Evolutionary conservation across 371 early-diverging fungal genomes (phyloP).

Genomic region (Mortierella sp.): DNA sequence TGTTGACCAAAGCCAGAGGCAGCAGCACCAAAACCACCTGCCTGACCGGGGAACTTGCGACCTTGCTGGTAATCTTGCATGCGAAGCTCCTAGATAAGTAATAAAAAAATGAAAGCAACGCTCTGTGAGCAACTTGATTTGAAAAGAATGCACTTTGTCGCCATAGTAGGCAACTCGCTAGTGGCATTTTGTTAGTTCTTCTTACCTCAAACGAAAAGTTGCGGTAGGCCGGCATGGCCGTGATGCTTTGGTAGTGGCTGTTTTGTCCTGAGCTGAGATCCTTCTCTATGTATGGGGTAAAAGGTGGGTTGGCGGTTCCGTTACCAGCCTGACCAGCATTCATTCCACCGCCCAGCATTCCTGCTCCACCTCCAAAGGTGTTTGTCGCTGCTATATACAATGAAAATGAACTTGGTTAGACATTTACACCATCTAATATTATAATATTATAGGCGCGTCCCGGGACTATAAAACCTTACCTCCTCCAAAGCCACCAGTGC

Average conservation of each 20-base stretch:
- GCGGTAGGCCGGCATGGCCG: constrained; percentile 93
- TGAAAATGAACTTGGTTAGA: constrained; percentile 41
- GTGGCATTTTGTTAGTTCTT: neutral
- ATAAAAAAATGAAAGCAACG: neutral
- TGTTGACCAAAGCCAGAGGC: constrained; percentile 46
- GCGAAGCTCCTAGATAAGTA: constrained; percentile 81
- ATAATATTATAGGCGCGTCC: neutral
- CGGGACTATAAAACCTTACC: neutral
- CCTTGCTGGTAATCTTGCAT: constrained; percentile 90
- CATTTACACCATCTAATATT: neutral
- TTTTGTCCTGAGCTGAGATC: constrained; percentile 71
- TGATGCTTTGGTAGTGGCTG: constrained; percentile 81
- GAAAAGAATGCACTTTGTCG: neutral
- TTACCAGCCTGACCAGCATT: constrained; percentile 51
- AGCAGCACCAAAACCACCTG: constrained; percentile 54
- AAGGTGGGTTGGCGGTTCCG: constrained; percentile 89
- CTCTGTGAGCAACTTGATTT: neutral
- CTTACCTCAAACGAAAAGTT: constrained; percentile 84
- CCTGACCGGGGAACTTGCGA: constrained; percentile 74
- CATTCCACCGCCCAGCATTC: constrained; percentile 61
- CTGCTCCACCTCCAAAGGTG: constrained; percentile 68
- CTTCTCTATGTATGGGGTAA: constrained; percentile 73
- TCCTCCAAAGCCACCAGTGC: constrained; percentile 62
- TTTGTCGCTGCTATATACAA: constrained; percentile 41
- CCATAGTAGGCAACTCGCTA: neutral